These are phyloP conservation scores for Pseudozyma thailandica DNA, from an alignment of 1,284 basidiomycete genomes.

Conservation along the genomic window DNA sequence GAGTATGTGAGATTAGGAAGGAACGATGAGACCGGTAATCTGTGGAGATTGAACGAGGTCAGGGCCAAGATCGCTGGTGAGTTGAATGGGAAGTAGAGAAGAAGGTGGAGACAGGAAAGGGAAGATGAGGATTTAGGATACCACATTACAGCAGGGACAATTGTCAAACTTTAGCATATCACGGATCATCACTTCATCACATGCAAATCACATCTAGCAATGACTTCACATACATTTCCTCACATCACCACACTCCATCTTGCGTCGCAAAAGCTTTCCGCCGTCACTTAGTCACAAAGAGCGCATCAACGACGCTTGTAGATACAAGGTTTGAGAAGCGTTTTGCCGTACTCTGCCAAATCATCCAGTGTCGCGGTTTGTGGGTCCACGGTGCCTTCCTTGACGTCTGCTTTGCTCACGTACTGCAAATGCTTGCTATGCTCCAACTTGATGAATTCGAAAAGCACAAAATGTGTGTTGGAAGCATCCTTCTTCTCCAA, in stretches of 20 bases:
- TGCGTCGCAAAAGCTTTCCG: neutral
- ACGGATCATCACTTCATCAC: neutral
- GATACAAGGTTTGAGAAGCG: constrained; percentile 88
- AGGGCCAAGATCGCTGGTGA: constrained; percentile 16
- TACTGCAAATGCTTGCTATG: neutral
- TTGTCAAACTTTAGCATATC: neutral
- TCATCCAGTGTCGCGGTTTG: constrained; percentile 41
- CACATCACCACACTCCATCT: neutral
- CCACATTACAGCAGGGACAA: neutral
- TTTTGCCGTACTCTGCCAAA: constrained; percentile 74
- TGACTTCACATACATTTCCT: neutral
- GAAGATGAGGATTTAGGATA: neutral
- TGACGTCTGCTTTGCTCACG: neutral
- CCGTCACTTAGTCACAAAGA: neutral
- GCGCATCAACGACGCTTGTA: constrained; percentile 84
- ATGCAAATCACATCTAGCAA: neutral
- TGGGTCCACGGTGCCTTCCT: neutral
- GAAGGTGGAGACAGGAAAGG: neutral
- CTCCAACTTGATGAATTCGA: constrained; percentile 49
- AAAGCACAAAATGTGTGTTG: constrained; percentile 59
- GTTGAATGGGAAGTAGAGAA: constrained; percentile 12
- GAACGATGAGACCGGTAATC: constrained; percentile 7
- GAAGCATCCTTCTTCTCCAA: constrained; percentile 73
- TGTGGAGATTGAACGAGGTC: constrained; percentile 32
- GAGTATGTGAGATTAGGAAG: constrained; percentile 35